A percentile compares a stretch with the other conserved stretches of the same genome.
These are phyloP conservation scores for Talaromyces sp. DNA, from an alignment of 2,329 filamentous ascomycete genomes.

Conservation along the genomic window DNA sequence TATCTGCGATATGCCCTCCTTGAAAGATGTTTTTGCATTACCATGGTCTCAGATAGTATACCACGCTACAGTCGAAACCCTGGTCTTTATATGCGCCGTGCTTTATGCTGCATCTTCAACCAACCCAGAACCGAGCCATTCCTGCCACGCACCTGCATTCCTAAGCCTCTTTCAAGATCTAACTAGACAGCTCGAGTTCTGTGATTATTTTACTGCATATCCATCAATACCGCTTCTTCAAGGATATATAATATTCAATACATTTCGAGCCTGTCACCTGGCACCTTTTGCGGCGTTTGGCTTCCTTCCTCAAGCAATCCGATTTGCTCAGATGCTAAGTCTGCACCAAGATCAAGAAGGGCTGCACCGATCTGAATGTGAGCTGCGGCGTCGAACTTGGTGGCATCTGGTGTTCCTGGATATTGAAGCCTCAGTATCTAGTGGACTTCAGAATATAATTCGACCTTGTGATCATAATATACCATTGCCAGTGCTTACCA, in stretches of 20 bases:
- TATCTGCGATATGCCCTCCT: not conserved
- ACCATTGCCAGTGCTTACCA: not conserved
- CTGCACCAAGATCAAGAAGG: not conserved
- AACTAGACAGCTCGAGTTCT: not conserved
- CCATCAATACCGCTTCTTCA: constrained; percentile 4
- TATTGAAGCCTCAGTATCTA: not conserved
- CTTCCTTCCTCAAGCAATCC: not conserved
- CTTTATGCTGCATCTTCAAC: not conserved
- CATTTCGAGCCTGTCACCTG: not conserved
- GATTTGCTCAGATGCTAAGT: not conserved
- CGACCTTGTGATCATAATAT: not conserved
- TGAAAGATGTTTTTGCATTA: not conserved
- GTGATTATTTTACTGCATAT: not conserved
- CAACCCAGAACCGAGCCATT: not conserved
- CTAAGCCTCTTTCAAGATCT: not conserved
- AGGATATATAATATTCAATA: not conserved
- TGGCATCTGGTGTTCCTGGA: constrained; percentile 1
- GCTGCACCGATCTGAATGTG: not conserved
- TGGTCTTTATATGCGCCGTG: not conserved
- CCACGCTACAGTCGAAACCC: not conserved
- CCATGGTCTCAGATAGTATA: not conserved
- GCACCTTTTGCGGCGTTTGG: not conserved
- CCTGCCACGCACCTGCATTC: not conserved
- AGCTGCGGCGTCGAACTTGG: not conserved
- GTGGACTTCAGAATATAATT: not conserved